These are phyloP conservation scores for Aspergillus clavatus DNA, from an alignment of 2,329 filamentous ascomycete genomes.

Conservation along the genomic window DNA sequence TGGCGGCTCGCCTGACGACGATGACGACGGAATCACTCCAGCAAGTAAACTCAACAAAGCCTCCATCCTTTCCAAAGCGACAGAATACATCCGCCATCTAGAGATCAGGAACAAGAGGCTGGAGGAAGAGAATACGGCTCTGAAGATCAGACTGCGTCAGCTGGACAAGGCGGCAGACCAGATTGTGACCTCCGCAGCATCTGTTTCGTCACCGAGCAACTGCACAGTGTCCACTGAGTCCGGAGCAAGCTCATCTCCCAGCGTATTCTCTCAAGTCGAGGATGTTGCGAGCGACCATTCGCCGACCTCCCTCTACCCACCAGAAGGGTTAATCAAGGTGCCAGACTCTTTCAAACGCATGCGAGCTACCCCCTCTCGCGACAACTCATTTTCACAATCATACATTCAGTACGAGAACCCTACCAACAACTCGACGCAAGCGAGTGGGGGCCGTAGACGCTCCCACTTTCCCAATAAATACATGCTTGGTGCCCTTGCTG, in stretches of 20 bases:
- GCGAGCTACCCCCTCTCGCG: conserved; percentile 31
- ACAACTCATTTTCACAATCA: conserved; percentile 37
- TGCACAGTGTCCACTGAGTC: conserved; percentile 37
- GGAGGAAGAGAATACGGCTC: conserved; percentile 70
- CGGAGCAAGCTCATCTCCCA: conserved; percentile 34
- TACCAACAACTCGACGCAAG: conserved; percentile 29
- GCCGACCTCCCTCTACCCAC: conserved; percentile 29
- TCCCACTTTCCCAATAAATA: conserved; percentile 63
- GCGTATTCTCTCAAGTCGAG: conserved; percentile 39
- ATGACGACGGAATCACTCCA: conserved; percentile 76
- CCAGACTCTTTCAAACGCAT: conserved; percentile 42
- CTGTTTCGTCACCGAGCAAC: conserved; percentile 39
- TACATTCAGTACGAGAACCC: conserved; percentile 31
- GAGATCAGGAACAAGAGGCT: conserved; percentile 85
- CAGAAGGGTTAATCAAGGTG: conserved; percentile 42
- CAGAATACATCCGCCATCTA: conserved; percentile 89
- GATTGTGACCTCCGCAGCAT: conserved; percentile 32
- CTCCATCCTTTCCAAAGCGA: conserved; percentile 92
- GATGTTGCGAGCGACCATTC: conserved; percentile 31
- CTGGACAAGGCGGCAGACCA: conserved; percentile 59
- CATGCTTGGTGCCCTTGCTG: conserved; percentile 88
- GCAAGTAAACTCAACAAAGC: conserved; percentile 96
- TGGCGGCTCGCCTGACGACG: conserved; percentile 53
- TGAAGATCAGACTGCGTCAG: conserved; percentile 76
- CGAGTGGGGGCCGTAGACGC: conserved; percentile 42